These are phyloP conservation scores for Sarocladium oryzae DNA, from an alignment of 2,329 filamentous ascomycete species.

Conservation along the genomic window DNA sequence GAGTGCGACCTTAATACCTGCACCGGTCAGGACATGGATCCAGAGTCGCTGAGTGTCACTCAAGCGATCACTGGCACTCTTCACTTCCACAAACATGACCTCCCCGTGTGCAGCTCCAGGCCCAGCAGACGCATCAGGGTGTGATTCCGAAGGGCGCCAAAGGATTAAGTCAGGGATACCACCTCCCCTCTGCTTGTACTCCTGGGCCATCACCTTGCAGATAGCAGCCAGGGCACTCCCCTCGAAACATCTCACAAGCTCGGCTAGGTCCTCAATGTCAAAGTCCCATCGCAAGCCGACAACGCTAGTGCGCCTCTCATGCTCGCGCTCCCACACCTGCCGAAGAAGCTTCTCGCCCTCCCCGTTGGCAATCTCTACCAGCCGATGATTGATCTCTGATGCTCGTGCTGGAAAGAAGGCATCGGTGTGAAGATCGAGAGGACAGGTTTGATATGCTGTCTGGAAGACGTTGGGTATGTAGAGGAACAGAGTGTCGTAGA, in stretches of 20 bases:
- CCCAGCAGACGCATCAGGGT: constrained; percentile 13
- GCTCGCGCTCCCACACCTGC: constrained; percentile 61
- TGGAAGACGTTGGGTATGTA: constrained; percentile 97
- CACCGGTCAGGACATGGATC: constrained; percentile 87
- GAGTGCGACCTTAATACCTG: constrained; percentile 79
- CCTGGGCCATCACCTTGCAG: constrained; percentile 92
- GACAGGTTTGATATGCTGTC: constrained; percentile 89
- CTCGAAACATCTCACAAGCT: constrained; percentile 72
- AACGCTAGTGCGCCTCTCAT: constrained; percentile 71
- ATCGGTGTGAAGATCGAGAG: constrained; percentile 87
- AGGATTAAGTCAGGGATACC: constrained; percentile 91
- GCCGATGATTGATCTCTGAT: constrained; percentile 79
- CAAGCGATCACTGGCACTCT: constrained; percentile 82
- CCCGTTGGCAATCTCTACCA: constrained; percentile 84
- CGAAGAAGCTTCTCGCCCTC: constrained; percentile 61
- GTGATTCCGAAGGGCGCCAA: constrained; percentile 50
- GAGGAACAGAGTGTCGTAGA: constrained; percentile 87
- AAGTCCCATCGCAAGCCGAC: constrained; percentile 91
- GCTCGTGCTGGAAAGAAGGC: constrained; percentile 82
- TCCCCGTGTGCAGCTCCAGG: constrained; percentile 39
- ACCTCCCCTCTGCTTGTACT: constrained; percentile 79
- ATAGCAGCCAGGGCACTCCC: constrained; percentile 75
- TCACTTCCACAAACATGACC: constrained; percentile 74
- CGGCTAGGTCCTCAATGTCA: constrained; percentile 67
- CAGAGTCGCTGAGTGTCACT: constrained; percentile 95